These are phyloP conservation scores for Arabidopsis lyrata DNA, from an alignment of 441 rosid species.

Conservation along the genomic window DNA sequence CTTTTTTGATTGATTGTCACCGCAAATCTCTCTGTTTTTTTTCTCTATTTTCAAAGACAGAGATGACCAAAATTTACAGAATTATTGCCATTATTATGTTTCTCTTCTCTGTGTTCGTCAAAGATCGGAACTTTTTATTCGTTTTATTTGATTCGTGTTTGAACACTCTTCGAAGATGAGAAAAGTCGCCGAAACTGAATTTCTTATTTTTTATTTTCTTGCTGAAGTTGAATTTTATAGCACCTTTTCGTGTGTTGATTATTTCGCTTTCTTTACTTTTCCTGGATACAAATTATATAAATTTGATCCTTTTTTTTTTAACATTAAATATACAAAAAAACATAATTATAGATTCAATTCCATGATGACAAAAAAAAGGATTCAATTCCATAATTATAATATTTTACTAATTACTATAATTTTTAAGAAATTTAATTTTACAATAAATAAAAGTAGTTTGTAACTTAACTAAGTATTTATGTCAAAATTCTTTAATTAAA, in stretches of 20 bases:
- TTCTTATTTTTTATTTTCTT: not conserved
- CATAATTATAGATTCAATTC: not conserved
- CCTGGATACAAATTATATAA: not conserved
- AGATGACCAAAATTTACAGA: slow-evolving; percentile 16
- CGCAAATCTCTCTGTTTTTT: slow-evolving; percentile 41
- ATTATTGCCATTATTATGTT: slow-evolving; percentile 8
- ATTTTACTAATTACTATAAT: too few species aligned
- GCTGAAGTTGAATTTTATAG: slow-evolving; percentile 25
- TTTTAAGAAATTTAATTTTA: not conserved
- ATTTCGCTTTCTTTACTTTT: slow-evolving; percentile 12
- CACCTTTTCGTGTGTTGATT: slow-evolving; percentile 8
- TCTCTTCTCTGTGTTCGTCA: slow-evolving; percentile 22
- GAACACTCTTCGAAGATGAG: slow-evolving; percentile 40
- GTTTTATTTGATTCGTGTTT: slow-evolving; percentile 33
- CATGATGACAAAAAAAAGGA: too few species aligned
- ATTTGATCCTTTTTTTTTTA: too few species aligned
- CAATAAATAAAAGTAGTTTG: not conserved
- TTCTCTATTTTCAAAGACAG: not conserved
- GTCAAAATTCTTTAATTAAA: not conserved
- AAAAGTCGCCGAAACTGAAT: slow-evolving; percentile 37
- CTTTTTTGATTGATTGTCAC: slow-evolving; percentile 26
- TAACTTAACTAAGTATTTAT: not conserved
- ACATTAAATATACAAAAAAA: not conserved
- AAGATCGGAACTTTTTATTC: slow-evolving; percentile 12
- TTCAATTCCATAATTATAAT: too few species aligned